Evolutionary conservation across 2,329 filamentous ascomycete genomes (phyloP).

Genomic region (Fusarium nelsonii): DNA sequence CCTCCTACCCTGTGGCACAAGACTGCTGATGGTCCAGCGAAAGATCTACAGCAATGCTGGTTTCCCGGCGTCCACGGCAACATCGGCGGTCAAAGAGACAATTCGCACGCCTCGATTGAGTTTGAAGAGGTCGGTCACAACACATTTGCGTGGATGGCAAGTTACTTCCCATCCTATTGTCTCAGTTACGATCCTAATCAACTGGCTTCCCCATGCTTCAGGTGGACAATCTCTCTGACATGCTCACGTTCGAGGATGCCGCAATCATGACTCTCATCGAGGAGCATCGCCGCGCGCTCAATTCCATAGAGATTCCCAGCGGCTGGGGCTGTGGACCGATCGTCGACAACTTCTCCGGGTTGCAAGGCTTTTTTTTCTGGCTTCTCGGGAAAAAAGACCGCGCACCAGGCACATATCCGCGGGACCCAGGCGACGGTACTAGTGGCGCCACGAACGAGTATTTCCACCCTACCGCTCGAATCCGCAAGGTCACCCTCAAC

Average conservation of each 20-base stretch:
- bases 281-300: neutral
- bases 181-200: neutral
- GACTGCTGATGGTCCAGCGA: neutral
- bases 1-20: neutral
- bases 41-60: slow-evolving; percentile 2
- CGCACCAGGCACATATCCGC: neutral
- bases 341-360: neutral
- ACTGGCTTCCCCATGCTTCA: neutral
- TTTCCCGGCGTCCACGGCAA: slow-evolving; percentile 1
- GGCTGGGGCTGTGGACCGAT: neutral
- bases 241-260: neutral
- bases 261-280: neutral
- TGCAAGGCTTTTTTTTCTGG: neutral
- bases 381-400: neutral
- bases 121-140: neutral
- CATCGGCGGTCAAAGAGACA: too few relatives aligned
- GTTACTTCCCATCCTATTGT: neutral
- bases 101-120: neutral
- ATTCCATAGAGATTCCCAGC: neutral
- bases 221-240: neutral
- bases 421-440: neutral
- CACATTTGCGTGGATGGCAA: neutral
- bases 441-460: neutral
- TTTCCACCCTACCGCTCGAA: neutral
- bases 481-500: neutral